Conservation (phyloP, 2,329 filamentous ascomycete species). For the Coleophoma crateriformis region DNA sequence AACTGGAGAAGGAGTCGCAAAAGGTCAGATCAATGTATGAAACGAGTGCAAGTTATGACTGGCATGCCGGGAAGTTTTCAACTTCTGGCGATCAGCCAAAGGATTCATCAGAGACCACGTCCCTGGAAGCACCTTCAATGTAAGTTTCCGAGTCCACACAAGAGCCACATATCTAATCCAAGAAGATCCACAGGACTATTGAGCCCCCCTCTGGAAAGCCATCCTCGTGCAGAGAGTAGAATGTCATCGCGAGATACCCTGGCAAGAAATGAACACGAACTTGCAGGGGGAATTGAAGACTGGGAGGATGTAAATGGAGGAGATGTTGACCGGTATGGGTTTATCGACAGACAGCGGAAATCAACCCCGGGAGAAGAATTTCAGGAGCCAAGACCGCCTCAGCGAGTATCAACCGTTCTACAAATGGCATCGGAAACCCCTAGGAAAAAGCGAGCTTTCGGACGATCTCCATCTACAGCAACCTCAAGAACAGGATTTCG, state of each 20-base stretch:
- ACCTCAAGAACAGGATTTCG: constrained; percentile 9
- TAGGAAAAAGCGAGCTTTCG: constrained; percentile 21
- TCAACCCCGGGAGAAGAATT: constrained; percentile 31
- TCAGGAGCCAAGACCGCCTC: constrained; percentile 23
- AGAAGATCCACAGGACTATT: constrained; percentile 12
- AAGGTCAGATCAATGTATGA: constrained; percentile 30
- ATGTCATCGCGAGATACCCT: constrained; percentile 19
- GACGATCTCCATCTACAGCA: constrained; percentile 19
- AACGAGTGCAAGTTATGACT: constrained; percentile 16
- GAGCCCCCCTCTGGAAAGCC: constrained; percentile 7
- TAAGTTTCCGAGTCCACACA: neutral
- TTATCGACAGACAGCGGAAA: constrained; percentile 46
- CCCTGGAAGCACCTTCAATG: constrained; percentile 3
- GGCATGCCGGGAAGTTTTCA: constrained; percentile 15
- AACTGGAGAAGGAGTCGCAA: constrained; percentile 26
- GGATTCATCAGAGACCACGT: constrained; percentile 3
- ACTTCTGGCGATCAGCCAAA: constrained; percentile 4
- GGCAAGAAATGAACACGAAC: constrained; percentile 31
- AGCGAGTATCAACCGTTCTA: constrained; percentile 23
- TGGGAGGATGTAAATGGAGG: constrained; percentile 59
- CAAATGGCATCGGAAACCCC: constrained; percentile 24
- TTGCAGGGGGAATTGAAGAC: constrained; percentile 57
- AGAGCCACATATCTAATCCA: constrained; percentile 9
- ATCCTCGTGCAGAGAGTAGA: constrained; percentile 15
- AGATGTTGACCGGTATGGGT: constrained; percentile 64